Evolutionary conservation across 2,329 filamentous ascomycete species (phyloP).

Genomic region (Berkeleyomyces basicola): DNA sequence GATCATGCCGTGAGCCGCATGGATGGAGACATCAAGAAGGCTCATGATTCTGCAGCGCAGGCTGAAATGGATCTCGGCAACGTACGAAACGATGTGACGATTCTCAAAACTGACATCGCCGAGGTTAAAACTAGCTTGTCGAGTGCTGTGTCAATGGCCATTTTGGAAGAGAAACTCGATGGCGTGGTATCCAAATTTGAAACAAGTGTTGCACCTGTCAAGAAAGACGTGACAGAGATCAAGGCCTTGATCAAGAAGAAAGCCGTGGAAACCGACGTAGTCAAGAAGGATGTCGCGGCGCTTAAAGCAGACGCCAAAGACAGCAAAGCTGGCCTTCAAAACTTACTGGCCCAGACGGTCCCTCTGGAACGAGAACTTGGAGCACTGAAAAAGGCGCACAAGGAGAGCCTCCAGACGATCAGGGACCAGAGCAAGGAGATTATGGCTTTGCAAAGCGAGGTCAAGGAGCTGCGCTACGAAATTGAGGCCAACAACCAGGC

Average conservation of each 20-base stretch:
- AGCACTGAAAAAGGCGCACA: slow-evolving; percentile 17
- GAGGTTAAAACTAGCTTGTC: slow-evolving; percentile 12
- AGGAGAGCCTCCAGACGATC: slow-evolving; percentile 16
- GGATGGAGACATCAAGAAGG: slow-evolving; percentile 21
- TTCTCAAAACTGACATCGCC: slow-evolving; percentile 18
- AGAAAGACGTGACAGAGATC: neutral
- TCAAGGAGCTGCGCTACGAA: slow-evolving; percentile 9
- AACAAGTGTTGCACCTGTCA: neutral
- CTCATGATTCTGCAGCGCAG: slow-evolving; percentile 19
- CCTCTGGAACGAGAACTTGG: slow-evolving; percentile 16
- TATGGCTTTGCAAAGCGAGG: slow-evolving; percentile 16
- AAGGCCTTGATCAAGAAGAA: neutral
- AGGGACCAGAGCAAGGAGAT: slow-evolving; percentile 18
- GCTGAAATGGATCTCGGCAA: slow-evolving; percentile 18
- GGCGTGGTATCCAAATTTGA: neutral
- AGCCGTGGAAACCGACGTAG: neutral
- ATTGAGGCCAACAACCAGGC: slow-evolving; percentile 20
- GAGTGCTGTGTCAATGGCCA: neutral
- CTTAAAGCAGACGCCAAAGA: neutral
- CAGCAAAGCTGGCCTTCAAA: neutral
- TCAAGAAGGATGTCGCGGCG: neutral
- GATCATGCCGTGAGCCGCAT: slow-evolving; percentile 22
- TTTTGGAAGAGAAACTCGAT: neutral
- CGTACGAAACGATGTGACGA: slow-evolving; percentile 18
- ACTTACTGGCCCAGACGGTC: neutral